A percentile compares a stretch with the other conserved stretches of the same genome.
These are phyloP conservation scores for Wickerhamiella azyma DNA, from an alignment of 805 yeast genomes.

Conservation along the genomic window DNA sequence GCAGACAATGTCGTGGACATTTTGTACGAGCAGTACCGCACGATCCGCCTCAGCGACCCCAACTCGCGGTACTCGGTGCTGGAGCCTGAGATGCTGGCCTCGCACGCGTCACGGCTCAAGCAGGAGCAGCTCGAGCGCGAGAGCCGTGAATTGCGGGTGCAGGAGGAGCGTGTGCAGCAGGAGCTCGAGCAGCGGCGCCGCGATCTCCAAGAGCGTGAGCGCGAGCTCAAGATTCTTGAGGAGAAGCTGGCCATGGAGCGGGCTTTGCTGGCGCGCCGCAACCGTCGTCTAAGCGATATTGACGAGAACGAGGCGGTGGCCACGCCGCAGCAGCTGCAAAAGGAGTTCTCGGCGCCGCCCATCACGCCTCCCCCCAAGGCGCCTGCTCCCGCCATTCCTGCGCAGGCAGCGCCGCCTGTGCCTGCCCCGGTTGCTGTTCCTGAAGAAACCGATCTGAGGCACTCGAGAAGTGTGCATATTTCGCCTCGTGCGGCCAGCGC, in stretches of 20 bases:
- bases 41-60: constrained; percentile 10
- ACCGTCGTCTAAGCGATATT: background rate
- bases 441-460: background rate
- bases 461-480: background rate
- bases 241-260: constrained; percentile 1
- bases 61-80: constrained; percentile 19
- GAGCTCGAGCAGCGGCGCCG: constrained; percentile 28
- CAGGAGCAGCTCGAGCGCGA: constrained; percentile 32
- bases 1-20: constrained; percentile 70
- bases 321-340: background rate
- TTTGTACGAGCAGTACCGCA: constrained; percentile 55
- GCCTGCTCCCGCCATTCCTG: background rate
- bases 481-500: background rate
- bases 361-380: background rate
- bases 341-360: background rate
- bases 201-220: constrained; percentile 28
- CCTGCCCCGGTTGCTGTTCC: background rate
- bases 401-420: background rate
- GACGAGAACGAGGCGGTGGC: background rate
- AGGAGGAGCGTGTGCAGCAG: constrained; percentile 26
- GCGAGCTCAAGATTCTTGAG: constrained; percentile 29
- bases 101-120: constrained; percentile 27
- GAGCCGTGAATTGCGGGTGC: constrained; percentile 26
- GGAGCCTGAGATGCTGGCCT: constrained; percentile 29
- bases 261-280: background rate